Percentiles rank a stretch among this genome's conserved stretches.
These are phyloP conservation scores for Coemansia sp. DNA, from an alignment of 192 early-diverging fungal genomes.

Conservation along the genomic window DNA sequence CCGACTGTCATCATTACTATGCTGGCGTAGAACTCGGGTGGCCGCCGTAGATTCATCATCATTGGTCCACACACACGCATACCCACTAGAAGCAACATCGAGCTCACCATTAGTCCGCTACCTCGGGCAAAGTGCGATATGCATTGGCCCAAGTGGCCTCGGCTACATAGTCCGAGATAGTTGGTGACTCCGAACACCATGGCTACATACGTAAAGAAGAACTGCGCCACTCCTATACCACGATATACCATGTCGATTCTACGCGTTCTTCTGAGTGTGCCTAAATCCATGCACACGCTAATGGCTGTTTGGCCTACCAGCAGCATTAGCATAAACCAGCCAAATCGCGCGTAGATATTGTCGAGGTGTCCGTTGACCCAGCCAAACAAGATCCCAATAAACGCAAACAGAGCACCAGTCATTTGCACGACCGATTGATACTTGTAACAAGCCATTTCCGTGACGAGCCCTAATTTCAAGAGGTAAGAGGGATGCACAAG, in stretches of 20 bases:
- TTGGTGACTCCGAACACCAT: constrained; percentile 67
- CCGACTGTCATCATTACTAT: constrained; percentile 61
- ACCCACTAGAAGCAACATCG: constrained; percentile 50
- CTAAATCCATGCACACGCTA: constrained; percentile 52
- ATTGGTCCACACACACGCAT: constrained; percentile 60
- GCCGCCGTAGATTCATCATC: constrained; percentile 52
- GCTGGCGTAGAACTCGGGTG: constrained; percentile 65
- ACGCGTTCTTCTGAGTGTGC: constrained; percentile 24
- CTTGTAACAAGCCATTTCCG: constrained; percentile 56
- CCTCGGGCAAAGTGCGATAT: constrained; percentile 72
- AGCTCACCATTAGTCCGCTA: constrained; percentile 58
- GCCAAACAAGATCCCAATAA: constrained; percentile 62
- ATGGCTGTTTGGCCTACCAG: constrained; percentile 51
- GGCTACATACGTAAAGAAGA: constrained; percentile 61
- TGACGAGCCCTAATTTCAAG: constrained; percentile 49
- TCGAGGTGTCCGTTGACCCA: constrained; percentile 59
- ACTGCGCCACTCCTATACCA: constrained; percentile 39
- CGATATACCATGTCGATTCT: constrained; percentile 50
- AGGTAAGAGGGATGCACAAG: background rate
- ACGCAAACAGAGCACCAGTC: constrained; percentile 46
- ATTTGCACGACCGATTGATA: constrained; percentile 62
- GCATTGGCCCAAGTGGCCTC: constrained; percentile 66
- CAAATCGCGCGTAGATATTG: constrained; percentile 63
- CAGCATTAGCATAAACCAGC: constrained; percentile 57
- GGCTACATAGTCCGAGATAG: constrained; percentile 60